These are phyloP conservation scores for Suhomyces choctaworum DNA, from an alignment of 1,139 yeast species.

Conservation along the genomic window DNA sequence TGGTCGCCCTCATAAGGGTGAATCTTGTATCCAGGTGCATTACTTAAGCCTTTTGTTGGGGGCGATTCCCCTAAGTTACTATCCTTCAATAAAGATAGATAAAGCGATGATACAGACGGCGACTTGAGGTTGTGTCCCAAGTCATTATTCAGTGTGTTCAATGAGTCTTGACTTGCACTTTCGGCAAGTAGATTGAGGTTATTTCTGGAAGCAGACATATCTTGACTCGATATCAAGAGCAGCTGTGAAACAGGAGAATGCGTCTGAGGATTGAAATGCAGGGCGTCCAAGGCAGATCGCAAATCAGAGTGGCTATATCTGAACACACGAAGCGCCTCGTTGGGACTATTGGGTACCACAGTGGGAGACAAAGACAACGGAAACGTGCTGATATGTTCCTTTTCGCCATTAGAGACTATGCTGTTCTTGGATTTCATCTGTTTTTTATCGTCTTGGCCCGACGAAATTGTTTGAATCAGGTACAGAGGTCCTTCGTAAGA, in stretches of 20 bases:
- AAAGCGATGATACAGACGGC: conserved; percentile 20
- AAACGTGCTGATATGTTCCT: not conserved
- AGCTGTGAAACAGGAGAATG: conserved; percentile 4
- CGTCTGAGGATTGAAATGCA: conserved; percentile 2
- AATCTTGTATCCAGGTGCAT: no score
- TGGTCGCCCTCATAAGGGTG: not conserved
- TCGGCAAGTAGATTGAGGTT: conserved; percentile 9
- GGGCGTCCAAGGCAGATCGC: conserved; percentile 6
- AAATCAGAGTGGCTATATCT: conserved; percentile 14
- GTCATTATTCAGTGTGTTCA: not conserved
- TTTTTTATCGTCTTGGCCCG: not conserved
- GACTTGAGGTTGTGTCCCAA: conserved; percentile 1
- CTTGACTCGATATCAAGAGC: not conserved
- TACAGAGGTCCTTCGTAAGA: not conserved
- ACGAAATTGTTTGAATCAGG: conserved; percentile 14
- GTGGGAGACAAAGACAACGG: conserved; percentile 1
- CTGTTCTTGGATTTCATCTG: not conserved
- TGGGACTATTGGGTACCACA: conserved; percentile 3
- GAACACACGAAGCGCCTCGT: conserved; percentile 11
- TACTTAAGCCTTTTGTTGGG: conserved; percentile 4
- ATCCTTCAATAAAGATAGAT: conserved; percentile 24
- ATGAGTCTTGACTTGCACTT: conserved; percentile 6
- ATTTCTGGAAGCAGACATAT: not conserved
- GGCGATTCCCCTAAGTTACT: not conserved
- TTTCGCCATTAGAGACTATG: not conserved